phyloP scores from a whole-genome alignment of 176 grass and related monocot species.

The Eremochloa ophiuroides region DNA sequence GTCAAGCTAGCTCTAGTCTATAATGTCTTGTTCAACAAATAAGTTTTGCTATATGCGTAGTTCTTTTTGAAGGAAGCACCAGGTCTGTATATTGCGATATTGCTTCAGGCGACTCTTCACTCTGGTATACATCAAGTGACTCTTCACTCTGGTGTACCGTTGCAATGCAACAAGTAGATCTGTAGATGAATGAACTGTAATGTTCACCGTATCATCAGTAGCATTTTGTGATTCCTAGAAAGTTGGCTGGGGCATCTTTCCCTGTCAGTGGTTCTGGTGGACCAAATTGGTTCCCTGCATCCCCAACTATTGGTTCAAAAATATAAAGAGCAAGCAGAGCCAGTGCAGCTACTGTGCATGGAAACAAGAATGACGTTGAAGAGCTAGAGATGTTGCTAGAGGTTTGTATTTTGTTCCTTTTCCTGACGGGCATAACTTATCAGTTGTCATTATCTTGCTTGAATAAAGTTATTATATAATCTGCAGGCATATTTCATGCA shows the following conservation, averaged over 20 bases:
- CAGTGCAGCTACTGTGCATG: slow-evolving; percentile 87
- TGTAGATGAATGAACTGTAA: too few species aligned
- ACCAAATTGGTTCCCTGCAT: slow-evolving; percentile 80
- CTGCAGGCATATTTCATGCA: slow-evolving; percentile 99
- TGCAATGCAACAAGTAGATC: too few species aligned
- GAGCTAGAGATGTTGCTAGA: slow-evolving; percentile 99
- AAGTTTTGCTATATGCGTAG: too few species aligned
- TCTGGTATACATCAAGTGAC: too few species aligned
- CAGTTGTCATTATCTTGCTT: neutral
- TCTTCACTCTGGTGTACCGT: too few species aligned
- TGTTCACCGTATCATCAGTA: too few species aligned
- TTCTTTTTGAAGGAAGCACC: too few species aligned
- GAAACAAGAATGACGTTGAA: slow-evolving; percentile 99
- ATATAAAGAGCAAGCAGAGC: slow-evolving; percentile 93
- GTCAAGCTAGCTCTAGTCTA: too few species aligned
- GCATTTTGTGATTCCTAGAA: slow-evolving; percentile 96
- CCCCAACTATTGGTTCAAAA: slow-evolving; percentile 93
- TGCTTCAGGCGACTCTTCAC: too few species aligned
- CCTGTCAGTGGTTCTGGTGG: slow-evolving; percentile 77
- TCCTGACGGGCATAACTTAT: neutral
- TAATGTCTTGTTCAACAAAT: too few species aligned
- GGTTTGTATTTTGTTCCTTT: slow-evolving; percentile 47
- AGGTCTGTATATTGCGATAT: too few species aligned
- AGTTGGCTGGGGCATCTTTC: slow-evolving; percentile 75
- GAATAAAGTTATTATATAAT: slow-evolving; percentile 32